A percentile compares a stretch with the other conserved stretches of the same genome.
These are phyloP conservation scores for Boletus rubescentipes DNA, from an alignment of 768 basidiomycete species.

Conservation along the genomic window DNA sequence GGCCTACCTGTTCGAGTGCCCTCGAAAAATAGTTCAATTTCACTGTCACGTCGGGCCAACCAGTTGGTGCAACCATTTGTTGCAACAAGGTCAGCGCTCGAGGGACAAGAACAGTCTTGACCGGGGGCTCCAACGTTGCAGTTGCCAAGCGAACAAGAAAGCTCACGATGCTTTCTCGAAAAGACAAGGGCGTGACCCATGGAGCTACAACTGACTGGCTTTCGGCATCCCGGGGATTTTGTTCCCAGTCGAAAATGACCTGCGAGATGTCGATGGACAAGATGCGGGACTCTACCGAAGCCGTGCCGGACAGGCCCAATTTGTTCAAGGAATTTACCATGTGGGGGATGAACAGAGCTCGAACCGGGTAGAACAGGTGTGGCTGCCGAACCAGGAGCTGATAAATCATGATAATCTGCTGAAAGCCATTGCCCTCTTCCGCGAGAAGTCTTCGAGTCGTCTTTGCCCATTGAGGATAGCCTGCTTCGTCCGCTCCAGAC, in stretches of 20 bases:
- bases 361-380: constrained; percentile 88
- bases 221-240: constrained; percentile 44
- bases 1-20: constrained; percentile 69
- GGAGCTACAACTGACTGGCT: constrained; percentile 21
- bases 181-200: constrained; percentile 77
- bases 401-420: constrained; percentile 79
- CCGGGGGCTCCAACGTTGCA: constrained; percentile 49
- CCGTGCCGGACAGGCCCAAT: constrained; percentile 72
- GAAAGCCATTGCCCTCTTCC: constrained; percentile 77
- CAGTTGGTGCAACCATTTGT: constrained; percentile 74
- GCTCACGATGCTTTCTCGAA: constrained; percentile 90
- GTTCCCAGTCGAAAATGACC: constrained; percentile 93
- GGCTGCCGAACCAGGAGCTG: constrained; percentile 91
- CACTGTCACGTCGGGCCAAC: constrained; percentile 90
- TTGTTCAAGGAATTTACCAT: constrained; percentile 89
- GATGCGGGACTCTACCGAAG: constrained; percentile 77
- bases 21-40: constrained; percentile 89
- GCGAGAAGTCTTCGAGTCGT: constrained; percentile 80
- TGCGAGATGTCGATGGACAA: constrained; percentile 90
- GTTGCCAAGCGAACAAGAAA: constrained; percentile 92
- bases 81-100: constrained; percentile 68
- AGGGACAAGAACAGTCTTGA: constrained; percentile 48
- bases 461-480: constrained; percentile 79
- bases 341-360: constrained; percentile 89
- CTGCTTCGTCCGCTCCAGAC: constrained; percentile 54